A percentile compares a stretch with the other conserved stretches of the same genome.
These are phyloP conservation scores for Bassia scoparia DNA, from an alignment of 148 eudicot species.

Conservation along the genomic window DNA sequence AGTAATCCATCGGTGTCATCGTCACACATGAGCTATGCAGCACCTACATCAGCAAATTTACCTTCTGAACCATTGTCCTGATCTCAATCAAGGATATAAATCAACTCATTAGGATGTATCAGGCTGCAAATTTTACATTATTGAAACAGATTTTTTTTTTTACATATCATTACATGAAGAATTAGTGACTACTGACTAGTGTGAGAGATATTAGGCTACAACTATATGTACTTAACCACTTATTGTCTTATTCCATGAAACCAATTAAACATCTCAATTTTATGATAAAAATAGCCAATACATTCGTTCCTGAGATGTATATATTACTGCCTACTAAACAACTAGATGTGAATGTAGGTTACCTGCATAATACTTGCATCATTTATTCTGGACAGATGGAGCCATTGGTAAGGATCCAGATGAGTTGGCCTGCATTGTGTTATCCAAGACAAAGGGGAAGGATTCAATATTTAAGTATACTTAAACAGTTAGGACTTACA, in stretches of 20 bases:
- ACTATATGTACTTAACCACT: too few relatives aligned
- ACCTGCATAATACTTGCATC: neutral
- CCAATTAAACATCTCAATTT: neutral
- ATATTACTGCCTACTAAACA: neutral
- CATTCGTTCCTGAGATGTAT: too few relatives aligned
- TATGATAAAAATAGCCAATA: neutral
- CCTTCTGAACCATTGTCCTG: neutral
- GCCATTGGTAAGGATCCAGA: neutral
- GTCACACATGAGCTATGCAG: neutral
- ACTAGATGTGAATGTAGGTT: too few relatives aligned
- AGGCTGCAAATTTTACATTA: neutral
- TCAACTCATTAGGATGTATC: too few relatives aligned
- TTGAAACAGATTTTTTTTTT: too few relatives aligned
- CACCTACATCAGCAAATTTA: neutral
- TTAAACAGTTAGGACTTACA: conserved; percentile 39
- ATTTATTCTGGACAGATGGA: neutral
- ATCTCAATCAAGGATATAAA: neutral
- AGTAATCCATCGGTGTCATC: too few relatives aligned
- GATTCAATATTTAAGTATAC: conserved; percentile 36
- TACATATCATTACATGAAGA: too few relatives aligned
- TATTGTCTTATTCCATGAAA: too few relatives aligned
- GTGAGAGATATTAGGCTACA: too few relatives aligned
- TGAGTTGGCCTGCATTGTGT: neutral
- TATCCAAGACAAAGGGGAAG: neutral
- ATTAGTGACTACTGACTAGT: neutral